Evolutionary conservation across 108 stramenopile species (phyloP).

Genomic region (Cylindrotheca closterium): DNA sequence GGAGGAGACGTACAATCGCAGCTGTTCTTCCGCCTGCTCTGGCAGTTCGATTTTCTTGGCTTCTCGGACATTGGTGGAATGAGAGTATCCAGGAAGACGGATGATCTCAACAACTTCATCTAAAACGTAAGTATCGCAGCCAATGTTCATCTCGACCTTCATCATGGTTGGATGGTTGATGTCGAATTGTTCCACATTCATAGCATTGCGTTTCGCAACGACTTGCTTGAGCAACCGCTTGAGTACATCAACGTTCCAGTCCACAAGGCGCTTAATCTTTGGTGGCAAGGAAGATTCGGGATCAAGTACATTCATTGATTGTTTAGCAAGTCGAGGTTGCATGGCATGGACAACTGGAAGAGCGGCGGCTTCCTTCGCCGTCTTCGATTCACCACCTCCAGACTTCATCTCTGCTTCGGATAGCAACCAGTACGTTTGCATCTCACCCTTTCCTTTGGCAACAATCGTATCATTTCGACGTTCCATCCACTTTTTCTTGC

Average conservation of each 20-base stretch:
- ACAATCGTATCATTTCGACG: conserved; percentile 34
- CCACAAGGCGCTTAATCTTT: conserved; percentile 19
- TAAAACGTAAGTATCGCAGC: conserved; percentile 17
- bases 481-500: conserved; percentile 46
- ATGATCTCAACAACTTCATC: conserved; percentile 36
- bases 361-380: not conserved
- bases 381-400: not conserved
- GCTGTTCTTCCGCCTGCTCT: conserved; percentile 33
- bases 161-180: conserved; percentile 10
- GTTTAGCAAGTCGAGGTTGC: conserved; percentile 10
- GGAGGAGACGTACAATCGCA: conserved; percentile 29
- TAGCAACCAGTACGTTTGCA: conserved; percentile 59
- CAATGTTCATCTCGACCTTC: conserved; percentile 17
- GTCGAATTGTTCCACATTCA: conserved; percentile 3
- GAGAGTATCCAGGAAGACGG: conserved; percentile 18
- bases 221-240: conserved; percentile 24
- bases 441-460: conserved; percentile 68
- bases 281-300: conserved; percentile 18
- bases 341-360: conserved; percentile 7
- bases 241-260: conserved; percentile 38
- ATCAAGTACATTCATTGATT: not conserved
- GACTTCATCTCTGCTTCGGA: not conserved
- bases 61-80: not conserved
- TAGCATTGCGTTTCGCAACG: conserved; percentile 3
- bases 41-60: conserved; percentile 22